Conservation (phyloP, 805 yeast genomes). For the Candida suzukii region DNA sequence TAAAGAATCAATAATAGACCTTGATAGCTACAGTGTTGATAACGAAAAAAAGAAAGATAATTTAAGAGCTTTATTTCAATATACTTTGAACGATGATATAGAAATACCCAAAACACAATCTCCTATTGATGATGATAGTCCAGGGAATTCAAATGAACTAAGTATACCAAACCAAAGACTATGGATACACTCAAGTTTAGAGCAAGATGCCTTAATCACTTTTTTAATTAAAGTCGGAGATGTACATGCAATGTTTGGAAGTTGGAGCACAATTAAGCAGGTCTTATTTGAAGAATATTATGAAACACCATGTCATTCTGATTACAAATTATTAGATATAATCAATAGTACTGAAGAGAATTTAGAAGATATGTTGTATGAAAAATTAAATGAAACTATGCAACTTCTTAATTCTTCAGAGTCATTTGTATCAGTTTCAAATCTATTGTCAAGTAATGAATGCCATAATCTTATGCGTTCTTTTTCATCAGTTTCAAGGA, state of each 20-base stretch:
- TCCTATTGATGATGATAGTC: background rate
- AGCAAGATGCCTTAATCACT: conserved; percentile 23
- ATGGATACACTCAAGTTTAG: conserved; percentile 28
- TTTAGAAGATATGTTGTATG: background rate
- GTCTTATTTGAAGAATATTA: conserved; percentile 23
- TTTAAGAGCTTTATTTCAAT: background rate
- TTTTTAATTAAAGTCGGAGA: conserved; percentile 20
- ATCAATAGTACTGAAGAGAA: conserved; percentile 5
- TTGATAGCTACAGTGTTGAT: no score
- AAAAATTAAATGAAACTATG: conserved; percentile 6
- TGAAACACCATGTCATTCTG: conserved; percentile 3
- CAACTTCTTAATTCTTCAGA: no score
- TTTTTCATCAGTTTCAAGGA: conserved; percentile 16
- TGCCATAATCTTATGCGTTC: background rate
- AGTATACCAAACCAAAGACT: conserved; percentile 7
- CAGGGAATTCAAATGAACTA: background rate
- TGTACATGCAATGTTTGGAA: conserved; percentile 13
- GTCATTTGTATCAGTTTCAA: no score
- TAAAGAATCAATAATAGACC: no score
- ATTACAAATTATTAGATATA: conserved; percentile 18
- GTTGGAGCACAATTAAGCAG: conserved; percentile 11
- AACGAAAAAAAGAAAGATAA: background rate
- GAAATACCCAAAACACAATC: no score
- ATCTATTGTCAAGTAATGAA: background rate
- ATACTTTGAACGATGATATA: background rate